Percentiles rank a stretch among this genome's conserved stretches.
Conservation (phyloP, 2,329 filamentous ascomycete species). For the Westerdykella aurantiaca region DNA sequence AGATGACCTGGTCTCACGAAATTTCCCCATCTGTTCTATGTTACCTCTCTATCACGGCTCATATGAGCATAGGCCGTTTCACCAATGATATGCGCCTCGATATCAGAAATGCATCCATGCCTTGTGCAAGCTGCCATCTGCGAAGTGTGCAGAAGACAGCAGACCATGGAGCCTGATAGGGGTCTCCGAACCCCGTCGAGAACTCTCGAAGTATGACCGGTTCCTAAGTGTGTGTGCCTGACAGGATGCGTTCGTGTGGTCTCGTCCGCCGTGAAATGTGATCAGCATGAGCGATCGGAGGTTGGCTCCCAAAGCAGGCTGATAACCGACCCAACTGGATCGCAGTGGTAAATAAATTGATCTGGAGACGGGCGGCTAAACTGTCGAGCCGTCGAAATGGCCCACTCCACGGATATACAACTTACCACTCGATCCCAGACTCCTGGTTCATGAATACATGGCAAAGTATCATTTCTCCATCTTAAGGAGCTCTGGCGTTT, state of each 20-base stretch:
- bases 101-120: background rate
- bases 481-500: constrained; percentile 8
- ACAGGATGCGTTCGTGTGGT: constrained; percentile 18
- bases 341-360: constrained; percentile 9
- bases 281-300: constrained; percentile 11
- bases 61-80: background rate
- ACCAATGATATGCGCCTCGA: constrained; percentile 6
- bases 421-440: constrained; percentile 6
- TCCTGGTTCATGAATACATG: constrained; percentile 7
- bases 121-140: constrained; percentile 9
- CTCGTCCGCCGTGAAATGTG: constrained; percentile 8
- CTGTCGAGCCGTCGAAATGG: constrained; percentile 13
- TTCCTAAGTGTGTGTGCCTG: constrained; percentile 14
- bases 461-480: constrained; percentile 7
- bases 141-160: constrained; percentile 7
- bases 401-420: constrained; percentile 8
- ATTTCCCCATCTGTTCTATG: constrained; percentile 6
- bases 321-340: constrained; percentile 12
- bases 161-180: constrained; percentile 7
- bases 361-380: constrained; percentile 24
- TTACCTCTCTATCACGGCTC: constrained; percentile 4
- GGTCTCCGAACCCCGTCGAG: constrained; percentile 2
- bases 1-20: constrained; percentile 14
- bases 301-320: constrained; percentile 10
- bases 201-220: constrained; percentile 1